A percentile compares a stretch with the other conserved stretches of the same genome.
Evolutionary conservation across 2,329 filamentous ascomycete genomes (phyloP).

Genomic region (Monilinia fructicola): DNA sequence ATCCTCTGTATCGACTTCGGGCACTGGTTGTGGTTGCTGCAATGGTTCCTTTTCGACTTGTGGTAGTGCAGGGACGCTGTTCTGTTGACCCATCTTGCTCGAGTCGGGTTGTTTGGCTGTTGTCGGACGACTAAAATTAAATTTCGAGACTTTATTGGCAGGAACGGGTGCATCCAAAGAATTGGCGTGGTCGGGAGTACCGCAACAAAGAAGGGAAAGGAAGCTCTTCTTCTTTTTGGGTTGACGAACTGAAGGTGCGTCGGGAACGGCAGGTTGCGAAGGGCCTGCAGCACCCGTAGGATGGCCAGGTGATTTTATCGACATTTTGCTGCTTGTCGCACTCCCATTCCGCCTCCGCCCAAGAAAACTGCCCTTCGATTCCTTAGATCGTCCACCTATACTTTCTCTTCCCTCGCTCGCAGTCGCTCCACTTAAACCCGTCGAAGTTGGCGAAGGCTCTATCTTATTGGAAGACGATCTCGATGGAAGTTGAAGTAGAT

Average conservation of each 20-base stretch:
- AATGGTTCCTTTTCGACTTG: constrained; percentile 38
- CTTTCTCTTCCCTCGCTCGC: constrained; percentile 60
- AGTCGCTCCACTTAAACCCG: constrained; percentile 60
- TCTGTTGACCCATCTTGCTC: constrained; percentile 27
- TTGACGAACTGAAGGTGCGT: constrained; percentile 35
- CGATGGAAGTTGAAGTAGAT: constrained; percentile 59
- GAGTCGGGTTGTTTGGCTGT: constrained; percentile 39
- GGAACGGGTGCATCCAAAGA: constrained; percentile 46
- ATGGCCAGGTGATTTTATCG: constrained; percentile 47
- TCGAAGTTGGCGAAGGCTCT: constrained; percentile 59
- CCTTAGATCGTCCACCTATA: constrained; percentile 63
- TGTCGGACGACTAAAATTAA: constrained; percentile 39
- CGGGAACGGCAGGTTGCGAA: constrained; percentile 39
- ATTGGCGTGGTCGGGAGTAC: constrained; percentile 44
- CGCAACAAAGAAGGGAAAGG: constrained; percentile 51
- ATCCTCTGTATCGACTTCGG: constrained; percentile 28
- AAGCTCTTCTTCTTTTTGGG: constrained; percentile 45
- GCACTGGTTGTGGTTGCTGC: constrained; percentile 28
- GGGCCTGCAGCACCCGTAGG: constrained; percentile 43
- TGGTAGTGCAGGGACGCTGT: constrained; percentile 23
- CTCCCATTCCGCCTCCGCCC: constrained; percentile 66
- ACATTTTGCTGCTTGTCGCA: constrained; percentile 62
- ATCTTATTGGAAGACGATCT: constrained; percentile 62
- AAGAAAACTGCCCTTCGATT: constrained; percentile 63
- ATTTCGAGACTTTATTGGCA: constrained; percentile 47